Evolutionary conservation across 495 filamentous ascomycete genomes (phyloP).

Genomic region (Podospora tetraspora): DNA sequence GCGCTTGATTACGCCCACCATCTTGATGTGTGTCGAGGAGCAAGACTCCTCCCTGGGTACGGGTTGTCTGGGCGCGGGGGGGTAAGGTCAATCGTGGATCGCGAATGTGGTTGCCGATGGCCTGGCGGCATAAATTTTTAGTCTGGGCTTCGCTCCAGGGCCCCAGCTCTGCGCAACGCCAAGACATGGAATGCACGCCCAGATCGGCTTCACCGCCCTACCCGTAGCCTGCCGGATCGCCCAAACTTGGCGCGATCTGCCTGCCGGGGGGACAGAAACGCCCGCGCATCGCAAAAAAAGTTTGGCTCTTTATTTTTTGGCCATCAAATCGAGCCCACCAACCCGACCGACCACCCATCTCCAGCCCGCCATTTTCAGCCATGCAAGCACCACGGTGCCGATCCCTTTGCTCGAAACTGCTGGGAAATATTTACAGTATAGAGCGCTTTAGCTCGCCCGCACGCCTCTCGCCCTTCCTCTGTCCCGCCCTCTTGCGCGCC

Average conservation of each 20-base stretch:
- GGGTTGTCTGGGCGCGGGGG: background rate
- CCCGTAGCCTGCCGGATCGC: constrained; percentile 20
- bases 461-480: constrained; percentile 41
- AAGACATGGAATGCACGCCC: background rate
- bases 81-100: background rate
- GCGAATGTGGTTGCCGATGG: background rate
- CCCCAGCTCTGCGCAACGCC: background rate
- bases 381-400: constrained; percentile 23
- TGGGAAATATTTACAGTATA: constrained; percentile 37
- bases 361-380: background rate
- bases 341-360: background rate
- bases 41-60: constrained; percentile 4
- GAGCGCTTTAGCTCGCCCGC: constrained; percentile 30
- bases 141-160: background rate
- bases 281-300: constrained; percentile 5
- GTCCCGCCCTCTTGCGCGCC: constrained; percentile 30
- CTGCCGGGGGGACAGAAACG: constrained; percentile 9
- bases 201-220: constrained; percentile 19
- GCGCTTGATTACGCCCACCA: constrained; percentile 74
- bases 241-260: constrained; percentile 8
- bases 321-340: background rate
- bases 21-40: constrained; percentile 40
- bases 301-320: background rate
- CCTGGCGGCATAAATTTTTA: constrained; percentile 21
- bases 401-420: constrained; percentile 31